These are phyloP conservation scores for Dissophora globulifera DNA, from an alignment of 192 early-diverging fungal genomes.

Conservation along the genomic window DNA sequence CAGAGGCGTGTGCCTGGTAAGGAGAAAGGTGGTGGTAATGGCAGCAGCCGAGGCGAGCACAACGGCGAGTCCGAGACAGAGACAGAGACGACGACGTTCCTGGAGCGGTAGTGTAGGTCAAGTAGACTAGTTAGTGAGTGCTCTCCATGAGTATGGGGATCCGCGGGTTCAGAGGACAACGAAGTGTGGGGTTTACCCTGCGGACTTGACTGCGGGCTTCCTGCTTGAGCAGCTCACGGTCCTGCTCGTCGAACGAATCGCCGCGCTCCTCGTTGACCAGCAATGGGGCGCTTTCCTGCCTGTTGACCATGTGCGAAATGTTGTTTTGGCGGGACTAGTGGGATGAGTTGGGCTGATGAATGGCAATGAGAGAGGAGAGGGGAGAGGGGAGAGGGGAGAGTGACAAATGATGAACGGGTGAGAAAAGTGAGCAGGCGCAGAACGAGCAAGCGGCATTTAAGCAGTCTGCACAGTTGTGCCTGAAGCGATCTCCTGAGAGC, in stretches of 20 bases:
- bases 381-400: neutral
- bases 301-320: constrained; percentile 1
- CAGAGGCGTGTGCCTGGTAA: constrained; percentile 12
- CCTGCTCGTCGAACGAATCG: constrained; percentile 42
- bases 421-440: neutral
- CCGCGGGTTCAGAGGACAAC: neutral
- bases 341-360: neutral
- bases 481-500: too few relatives aligned
- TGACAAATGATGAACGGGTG: neutral
- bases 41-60: constrained; percentile 34
- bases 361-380: neutral
- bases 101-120: too few relatives aligned
- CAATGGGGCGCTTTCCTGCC: constrained; percentile 28
- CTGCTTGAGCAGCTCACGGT: constrained; percentile 34
- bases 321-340: too few relatives aligned
- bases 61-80: constrained; percentile 33
- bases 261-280: constrained; percentile 35
- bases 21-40: constrained; percentile 15
- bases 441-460: too few relatives aligned
- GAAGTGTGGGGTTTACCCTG: constrained; percentile 16
- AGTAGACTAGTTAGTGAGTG: too few relatives aligned
- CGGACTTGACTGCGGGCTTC: constrained; percentile 31
- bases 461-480: too few relatives aligned
- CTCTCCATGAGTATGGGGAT: too few relatives aligned
- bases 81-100: constrained; percentile 32